These are phyloP conservation scores for Craspedostauros australis DNA, from an alignment of 108 stramenopile genomes.

Conservation along the genomic window DNA sequence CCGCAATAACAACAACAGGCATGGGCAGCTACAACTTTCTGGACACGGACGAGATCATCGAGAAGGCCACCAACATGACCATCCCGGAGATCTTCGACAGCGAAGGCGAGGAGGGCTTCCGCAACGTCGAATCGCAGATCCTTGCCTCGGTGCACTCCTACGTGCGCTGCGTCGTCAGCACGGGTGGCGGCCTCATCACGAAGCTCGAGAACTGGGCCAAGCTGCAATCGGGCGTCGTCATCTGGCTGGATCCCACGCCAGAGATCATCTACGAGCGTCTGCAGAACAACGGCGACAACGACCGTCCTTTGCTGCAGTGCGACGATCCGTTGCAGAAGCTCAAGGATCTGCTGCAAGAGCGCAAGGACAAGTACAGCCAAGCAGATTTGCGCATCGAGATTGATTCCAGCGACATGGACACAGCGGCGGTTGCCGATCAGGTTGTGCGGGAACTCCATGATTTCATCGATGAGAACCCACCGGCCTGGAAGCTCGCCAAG, in stretches of 20 bases:
- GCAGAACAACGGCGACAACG: conserved; percentile 64
- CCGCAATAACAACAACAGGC: conserved; percentile 24
- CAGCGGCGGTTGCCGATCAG: conserved; percentile 37
- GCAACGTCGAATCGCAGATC: conserved; percentile 78
- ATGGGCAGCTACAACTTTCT: conserved; percentile 90
- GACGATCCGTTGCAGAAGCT: conserved; percentile 69
- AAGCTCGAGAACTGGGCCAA: conserved; percentile 83
- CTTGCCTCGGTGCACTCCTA: conserved; percentile 80
- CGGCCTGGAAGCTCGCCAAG: conserved; percentile 77
- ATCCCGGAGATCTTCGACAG: conserved; percentile 80
- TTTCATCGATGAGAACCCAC: conserved; percentile 91
- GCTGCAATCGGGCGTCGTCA: conserved; percentile 88
- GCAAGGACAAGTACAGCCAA: conserved; percentile 64
- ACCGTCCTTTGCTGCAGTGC: conserved; percentile 78
- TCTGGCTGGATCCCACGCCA: conserved; percentile 82
- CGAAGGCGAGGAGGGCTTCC: conserved; percentile 88
- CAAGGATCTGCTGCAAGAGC: conserved; percentile 43
- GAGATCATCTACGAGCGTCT: conserved; percentile 74
- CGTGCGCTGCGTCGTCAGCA: conserved; percentile 75
- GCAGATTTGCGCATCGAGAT: conserved; percentile 77
- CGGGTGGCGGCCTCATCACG: conserved; percentile 80
- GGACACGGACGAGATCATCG: conserved; percentile 87
- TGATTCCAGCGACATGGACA: conserved; percentile 42
- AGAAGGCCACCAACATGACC: conserved; percentile 60
- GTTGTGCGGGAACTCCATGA: conserved; percentile 65